Percentiles rank a stretch among this genome's conserved stretches.
These are phyloP conservation scores for Akanthomyces dipterigenus DNA, from an alignment of 2,329 filamentous ascomycete genomes.

Conservation along the genomic window DNA sequence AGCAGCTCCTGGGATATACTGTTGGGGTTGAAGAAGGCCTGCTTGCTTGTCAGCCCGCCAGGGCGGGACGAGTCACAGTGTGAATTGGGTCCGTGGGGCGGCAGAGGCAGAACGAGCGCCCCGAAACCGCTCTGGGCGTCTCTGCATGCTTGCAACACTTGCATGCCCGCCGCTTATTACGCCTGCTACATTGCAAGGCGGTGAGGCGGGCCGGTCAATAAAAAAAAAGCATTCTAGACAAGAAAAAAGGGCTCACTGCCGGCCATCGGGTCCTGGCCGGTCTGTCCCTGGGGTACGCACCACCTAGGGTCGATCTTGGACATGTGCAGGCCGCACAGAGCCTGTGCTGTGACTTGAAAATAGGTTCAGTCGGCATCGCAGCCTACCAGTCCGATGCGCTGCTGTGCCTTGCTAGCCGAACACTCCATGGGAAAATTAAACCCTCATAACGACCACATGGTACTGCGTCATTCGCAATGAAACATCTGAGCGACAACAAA, in stretches of 20 bases:
- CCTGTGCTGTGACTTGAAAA: background rate
- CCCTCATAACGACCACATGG: background rate
- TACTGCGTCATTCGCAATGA: background rate
- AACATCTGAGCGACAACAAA: background rate
- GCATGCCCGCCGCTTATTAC: background rate
- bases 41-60: background rate
- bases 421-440: background rate
- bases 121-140: constrained; percentile 13
- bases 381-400: background rate
- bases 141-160: no score
- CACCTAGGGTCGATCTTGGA: background rate
- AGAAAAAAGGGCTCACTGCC: no score
- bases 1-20: background rate
- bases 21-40: background rate
- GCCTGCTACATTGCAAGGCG: background rate
- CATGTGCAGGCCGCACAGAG: background rate
- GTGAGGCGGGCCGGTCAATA: background rate
- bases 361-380: constrained; percentile 1
- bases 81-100: background rate
- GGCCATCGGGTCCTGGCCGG: no score
- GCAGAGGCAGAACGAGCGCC: constrained; percentile 15
- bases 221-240: no score
- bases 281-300: no score
- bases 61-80: constrained; percentile 3
- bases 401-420: background rate